phyloP scores from a whole-genome alignment of 2,329 filamentous ascomycete species.

The Fusarium praegraminearum region DNA sequence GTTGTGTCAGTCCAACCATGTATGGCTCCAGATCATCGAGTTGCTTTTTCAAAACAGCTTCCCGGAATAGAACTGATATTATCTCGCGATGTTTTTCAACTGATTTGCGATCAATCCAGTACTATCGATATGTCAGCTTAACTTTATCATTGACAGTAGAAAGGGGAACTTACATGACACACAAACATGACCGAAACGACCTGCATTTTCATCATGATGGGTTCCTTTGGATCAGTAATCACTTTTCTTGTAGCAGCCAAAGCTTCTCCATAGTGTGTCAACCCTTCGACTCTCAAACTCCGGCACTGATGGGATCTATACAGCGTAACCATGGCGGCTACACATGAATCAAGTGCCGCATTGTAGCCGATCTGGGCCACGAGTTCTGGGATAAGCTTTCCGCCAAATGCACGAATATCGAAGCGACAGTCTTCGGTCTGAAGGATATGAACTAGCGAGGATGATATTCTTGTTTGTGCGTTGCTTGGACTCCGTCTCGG shows the following conservation, averaged over 20 bases:
- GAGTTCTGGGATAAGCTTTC: slow-evolving; percentile 31
- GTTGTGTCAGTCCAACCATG: slow-evolving; percentile 32
- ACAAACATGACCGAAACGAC: slow-evolving; percentile 31
- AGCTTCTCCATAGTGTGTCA: slow-evolving; percentile 33
- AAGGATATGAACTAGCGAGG: slow-evolving; percentile 35
- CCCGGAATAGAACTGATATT: slow-evolving; percentile 32
- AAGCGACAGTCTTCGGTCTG: slow-evolving; percentile 39
- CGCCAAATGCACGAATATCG: slow-evolving; percentile 37
- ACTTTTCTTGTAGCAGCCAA: slow-evolving; percentile 15
- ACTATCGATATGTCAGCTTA: neutral
- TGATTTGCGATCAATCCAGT: slow-evolving; percentile 36
- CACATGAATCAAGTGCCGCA: slow-evolving; percentile 29
- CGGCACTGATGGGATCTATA: slow-evolving; percentile 26
- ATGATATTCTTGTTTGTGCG: slow-evolving; percentile 17
- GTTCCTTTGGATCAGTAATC: slow-evolving; percentile 11
- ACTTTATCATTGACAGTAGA: fast-evolving
- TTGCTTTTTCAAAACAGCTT: slow-evolving; percentile 24
- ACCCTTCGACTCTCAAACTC: slow-evolving; percentile 22
- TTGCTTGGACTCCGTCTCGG: slow-evolving; percentile 30
- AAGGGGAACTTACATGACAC: slow-evolving; percentile 39
- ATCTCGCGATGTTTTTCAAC: slow-evolving; percentile 24
- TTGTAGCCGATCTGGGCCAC: slow-evolving; percentile 33
- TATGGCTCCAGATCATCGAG: slow-evolving; percentile 30
- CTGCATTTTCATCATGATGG: slow-evolving; percentile 32
- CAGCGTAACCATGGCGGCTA: slow-evolving; percentile 32